Base-by-base conservation (phyloP, 306 rosid species). In the Trifolium fragiferum region DNA sequence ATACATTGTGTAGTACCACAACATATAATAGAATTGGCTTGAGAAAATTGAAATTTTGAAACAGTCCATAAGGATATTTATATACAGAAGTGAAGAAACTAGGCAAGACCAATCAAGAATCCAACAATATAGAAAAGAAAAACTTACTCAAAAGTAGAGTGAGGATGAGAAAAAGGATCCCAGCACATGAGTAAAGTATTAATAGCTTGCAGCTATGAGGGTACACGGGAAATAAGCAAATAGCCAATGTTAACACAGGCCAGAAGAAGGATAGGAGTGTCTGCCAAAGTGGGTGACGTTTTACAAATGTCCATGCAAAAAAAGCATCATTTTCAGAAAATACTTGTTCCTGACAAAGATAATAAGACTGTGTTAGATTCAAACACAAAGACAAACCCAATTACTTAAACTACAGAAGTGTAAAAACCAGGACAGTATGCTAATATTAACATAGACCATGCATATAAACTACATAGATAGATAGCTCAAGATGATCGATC, bases 211-310 rank as follows among this genome's bases (percentile, higher is more conserved):
- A 90, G 69, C 88, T 79, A 86, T 90, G 98, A 72, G 99, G 99
- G 69, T 95, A 95, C 68, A 95, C 97, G 12, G 99, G 99, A 87
- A 95, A 95, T 84, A 95, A 83, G 88, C 99, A 95, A 57, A 95
- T 95, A 69, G 99, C 99, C 83, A 95, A 83, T 6, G 99, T 95
- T 74, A 92, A 73, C 77, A 95, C 99, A 8, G 98, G 99, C 99
- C 99, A 95, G 91, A 84, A 90, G 74, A 95, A 89, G 25, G 99
- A 87, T 68, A 95, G 98, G 63, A 95, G 99, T 0, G 99, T 95
- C 90, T 95, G 98, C 99, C 99, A 95, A 58, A 95, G 90, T 35
- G 99, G 99, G 53, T 93, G 74, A 55, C 92, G 87, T 78, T 92
- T 95, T 57, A 80, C 98, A 84, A 95, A 95, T 27, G 98, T 86